Conservation (phyloP, 1,139 yeast genomes). For the Lodderomyces metapsilosis region DNA sequence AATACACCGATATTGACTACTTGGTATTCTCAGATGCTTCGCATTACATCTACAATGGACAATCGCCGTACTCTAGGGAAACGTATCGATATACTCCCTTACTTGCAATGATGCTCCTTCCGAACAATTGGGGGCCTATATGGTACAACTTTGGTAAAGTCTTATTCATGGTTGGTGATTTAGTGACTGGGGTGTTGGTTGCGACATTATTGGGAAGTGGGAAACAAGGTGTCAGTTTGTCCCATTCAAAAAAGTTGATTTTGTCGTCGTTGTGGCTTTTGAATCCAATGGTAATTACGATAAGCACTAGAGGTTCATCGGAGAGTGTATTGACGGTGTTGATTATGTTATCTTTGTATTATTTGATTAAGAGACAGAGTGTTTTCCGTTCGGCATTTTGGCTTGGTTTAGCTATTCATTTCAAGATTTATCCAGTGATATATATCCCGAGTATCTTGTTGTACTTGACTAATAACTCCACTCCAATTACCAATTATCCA, state of each 20-base stretch:
- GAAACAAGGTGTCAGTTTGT: slow-evolving; percentile 3
- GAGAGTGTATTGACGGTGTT: slow-evolving; percentile 86
- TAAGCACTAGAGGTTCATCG: slow-evolving; percentile 90
- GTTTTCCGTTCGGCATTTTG: slow-evolving; percentile 56
- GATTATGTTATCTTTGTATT: slow-evolving; percentile 60
- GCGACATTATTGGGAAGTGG: slow-evolving; percentile 37
- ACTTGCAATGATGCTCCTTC: slow-evolving; percentile 77
- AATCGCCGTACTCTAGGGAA: slow-evolving; percentile 78
- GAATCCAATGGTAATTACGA: slow-evolving; percentile 94
- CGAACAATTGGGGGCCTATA: slow-evolving; percentile 46
- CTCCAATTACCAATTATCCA: slow-evolving; percentile 28
- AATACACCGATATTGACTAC: slow-evolving; percentile 93
- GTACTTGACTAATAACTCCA: slow-evolving; percentile 21
- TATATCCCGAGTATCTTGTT: slow-evolving; percentile 60
- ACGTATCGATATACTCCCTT: slow-evolving; percentile 93
- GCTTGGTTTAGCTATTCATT: slow-evolving; percentile 80
- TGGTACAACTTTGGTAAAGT: slow-evolving; percentile 77
- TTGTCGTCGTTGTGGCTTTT: slow-evolving; percentile 72
- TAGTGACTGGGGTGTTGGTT: slow-evolving; percentile 75
- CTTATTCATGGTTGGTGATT: slow-evolving; percentile 72
- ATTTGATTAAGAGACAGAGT: slow-evolving; percentile 28
- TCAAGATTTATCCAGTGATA: slow-evolving; percentile 87
- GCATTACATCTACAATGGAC: slow-evolving; percentile 56
- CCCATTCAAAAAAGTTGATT: slow-evolving; percentile 19
- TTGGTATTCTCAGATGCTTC: slow-evolving; percentile 93